Base-by-base conservation (phyloP, 371 early-diverging fungal species). In the Mucor indicus region DNA sequence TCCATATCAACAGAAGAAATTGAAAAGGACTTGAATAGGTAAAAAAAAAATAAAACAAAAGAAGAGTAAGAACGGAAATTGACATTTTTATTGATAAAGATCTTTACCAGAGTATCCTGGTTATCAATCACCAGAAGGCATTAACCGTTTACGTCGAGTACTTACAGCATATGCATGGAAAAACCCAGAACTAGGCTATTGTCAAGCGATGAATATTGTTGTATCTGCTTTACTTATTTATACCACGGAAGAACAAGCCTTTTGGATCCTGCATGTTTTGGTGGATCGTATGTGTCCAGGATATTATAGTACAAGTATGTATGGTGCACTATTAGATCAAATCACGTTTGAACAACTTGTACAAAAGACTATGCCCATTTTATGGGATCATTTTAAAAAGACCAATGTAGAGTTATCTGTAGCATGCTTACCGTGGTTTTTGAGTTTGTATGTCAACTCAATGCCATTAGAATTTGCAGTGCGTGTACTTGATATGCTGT, bases 141-240 rank as follows among this genome's bases (percentile, higher is more conserved):
- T 98, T 40, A 75, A 90, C 30, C 78, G 91, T 4, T 75, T 98
- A 39, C 84, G 98, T 9, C 76, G 93, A 16, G 97, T 97, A 13
- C 69, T 98, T 24, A 83, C 80, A 42, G 90, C 93, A 0, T 93
- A 92, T 61, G 79, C 91, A 29, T 86, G 86, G 84, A 85, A 84
- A 40, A 84, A 92, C 54, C 86, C 91, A 0, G 94, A 93, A 60
- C 81, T 98, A 27, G 98, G 98, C 9, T 98, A 98, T 65, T 97
- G 97, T 64, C 98, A 98, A 64, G 97, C 98, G 0, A 98, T 98
- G 98, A 98, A 98, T 65, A 94, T 98, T 67, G 91, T 98, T 1
- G 91, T 92, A 13, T 91, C 92, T 25, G 93, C 94, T 1, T 71
- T 98, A 38, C 71, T 98, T 31, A 92, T 98, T 74, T 83, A 90